Evolutionary conservation across 805 yeast species (phyloP).

Genomic region (Monosporozyma unispora): DNA sequence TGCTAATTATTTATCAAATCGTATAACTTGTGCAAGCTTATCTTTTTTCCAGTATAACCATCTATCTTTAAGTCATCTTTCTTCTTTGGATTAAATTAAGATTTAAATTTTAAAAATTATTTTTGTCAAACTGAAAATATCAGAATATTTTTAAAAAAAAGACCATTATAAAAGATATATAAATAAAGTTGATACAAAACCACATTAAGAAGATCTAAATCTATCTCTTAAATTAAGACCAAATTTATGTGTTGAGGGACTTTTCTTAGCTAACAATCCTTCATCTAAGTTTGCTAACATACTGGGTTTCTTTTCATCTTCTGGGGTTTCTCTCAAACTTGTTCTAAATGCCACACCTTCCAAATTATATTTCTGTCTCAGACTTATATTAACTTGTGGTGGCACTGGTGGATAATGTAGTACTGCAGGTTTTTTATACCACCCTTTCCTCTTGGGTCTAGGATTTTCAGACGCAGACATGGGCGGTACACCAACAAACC

Average conservation of each 20-base stretch:
- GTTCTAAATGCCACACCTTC: constrained; percentile 31
- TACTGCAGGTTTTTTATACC: constrained; percentile 31
- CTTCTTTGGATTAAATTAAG: not conserved
- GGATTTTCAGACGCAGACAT: constrained; percentile 25
- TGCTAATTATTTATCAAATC: not conserved
- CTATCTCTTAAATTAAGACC: constrained; percentile 20
- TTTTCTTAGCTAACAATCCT: constrained; percentile 4
- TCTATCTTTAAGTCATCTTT: not conserved
- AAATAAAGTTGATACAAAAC: not conserved
- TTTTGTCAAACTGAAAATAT: not conserved
- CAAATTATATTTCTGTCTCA: constrained; percentile 17
- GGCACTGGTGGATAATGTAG: constrained; percentile 29
- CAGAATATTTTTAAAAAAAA: not conserved
- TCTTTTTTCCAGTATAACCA: too few species aligned
- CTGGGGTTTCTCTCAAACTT: constrained; percentile 17
- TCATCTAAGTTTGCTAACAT: constrained; percentile 5
- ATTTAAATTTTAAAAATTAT: not conserved
- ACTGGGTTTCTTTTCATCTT: not conserved
- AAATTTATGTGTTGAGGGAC: constrained; percentile 14
- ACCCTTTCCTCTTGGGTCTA: constrained; percentile 28
- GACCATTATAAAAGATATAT: not conserved
- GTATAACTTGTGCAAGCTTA: too few species aligned
- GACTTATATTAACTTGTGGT: constrained; percentile 8
- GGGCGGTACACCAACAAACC: constrained; percentile 31
- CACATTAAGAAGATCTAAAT: constrained; percentile 10